phyloP scores from a whole-genome alignment of 2,329 filamentous ascomycete species.

The Fusarium poae region DNA sequence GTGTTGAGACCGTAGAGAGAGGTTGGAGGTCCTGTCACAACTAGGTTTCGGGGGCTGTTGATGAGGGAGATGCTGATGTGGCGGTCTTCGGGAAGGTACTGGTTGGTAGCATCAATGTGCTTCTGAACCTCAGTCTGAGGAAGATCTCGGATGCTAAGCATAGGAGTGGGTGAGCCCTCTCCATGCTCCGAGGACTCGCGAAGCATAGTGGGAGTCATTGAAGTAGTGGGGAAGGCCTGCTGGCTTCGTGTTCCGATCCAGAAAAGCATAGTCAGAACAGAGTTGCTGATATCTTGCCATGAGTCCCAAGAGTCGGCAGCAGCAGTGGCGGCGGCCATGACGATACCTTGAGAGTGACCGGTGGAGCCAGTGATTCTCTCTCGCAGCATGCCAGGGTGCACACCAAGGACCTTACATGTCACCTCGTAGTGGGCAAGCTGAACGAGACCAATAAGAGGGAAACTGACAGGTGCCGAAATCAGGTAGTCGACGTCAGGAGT shows the following conservation, averaged over 20 bases:
- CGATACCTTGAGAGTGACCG: constrained; percentile 95
- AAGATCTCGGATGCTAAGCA: constrained; percentile 97
- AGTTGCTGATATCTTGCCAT: constrained; percentile 82
- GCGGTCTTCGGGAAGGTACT: constrained; percentile 91
- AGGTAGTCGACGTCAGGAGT: constrained; percentile 96
- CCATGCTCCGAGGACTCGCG: constrained; percentile 95
- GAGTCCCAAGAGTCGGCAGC: constrained; percentile 94
- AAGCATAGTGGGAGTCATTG: constrained; percentile 88
- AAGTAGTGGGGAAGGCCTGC: constrained; percentile 95
- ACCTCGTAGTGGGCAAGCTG: constrained; percentile 97
- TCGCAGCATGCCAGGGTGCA: constrained; percentile 88
- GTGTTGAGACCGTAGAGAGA: constrained; percentile 97
- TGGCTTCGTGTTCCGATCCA: constrained; percentile 98
- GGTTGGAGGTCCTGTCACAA: constrained; percentile 94
- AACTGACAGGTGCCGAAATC: constrained; percentile 93
- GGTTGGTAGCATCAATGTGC: constrained; percentile 96
- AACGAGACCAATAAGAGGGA: constrained; percentile 94
- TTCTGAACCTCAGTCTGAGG: constrained; percentile 90
- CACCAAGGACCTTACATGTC: constrained; percentile 90
- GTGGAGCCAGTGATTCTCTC: constrained; percentile 89
- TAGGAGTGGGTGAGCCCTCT: constrained; percentile 95
- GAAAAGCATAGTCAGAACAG: constrained; percentile 92
- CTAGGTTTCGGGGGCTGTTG: constrained; percentile 97
- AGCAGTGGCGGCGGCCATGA: constrained; percentile 91
- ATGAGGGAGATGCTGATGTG: constrained; percentile 96